Evolutionary conservation across 2,329 filamentous ascomycete species (phyloP).

Genomic region (Exophiala sp.): DNA sequence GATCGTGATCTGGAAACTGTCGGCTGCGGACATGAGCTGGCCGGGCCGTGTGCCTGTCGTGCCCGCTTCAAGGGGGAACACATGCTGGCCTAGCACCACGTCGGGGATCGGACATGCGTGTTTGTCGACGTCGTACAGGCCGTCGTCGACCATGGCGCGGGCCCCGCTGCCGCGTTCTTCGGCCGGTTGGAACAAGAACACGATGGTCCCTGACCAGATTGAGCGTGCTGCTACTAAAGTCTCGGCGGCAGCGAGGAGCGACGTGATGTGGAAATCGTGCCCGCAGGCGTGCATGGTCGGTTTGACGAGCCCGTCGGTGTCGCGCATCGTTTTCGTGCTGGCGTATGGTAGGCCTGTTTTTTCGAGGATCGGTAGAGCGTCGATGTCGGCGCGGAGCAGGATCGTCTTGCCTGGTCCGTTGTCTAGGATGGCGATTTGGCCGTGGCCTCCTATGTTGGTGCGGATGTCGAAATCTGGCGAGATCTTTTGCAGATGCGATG

Average conservation of each 20-base stretch:
- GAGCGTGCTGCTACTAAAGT: constrained; percentile 42
- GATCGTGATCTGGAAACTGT: constrained; percentile 49
- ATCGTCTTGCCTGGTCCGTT: constrained; percentile 43
- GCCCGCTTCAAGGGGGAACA: constrained; percentile 44
- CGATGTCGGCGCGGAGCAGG: constrained; percentile 46
- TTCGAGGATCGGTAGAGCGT: constrained; percentile 47
- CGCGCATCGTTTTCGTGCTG: constrained; percentile 42
- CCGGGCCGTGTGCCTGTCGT: constrained; percentile 37
- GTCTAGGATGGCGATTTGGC: constrained; percentile 39
- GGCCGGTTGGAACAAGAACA: constrained; percentile 61
- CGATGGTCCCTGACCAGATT: constrained; percentile 56
- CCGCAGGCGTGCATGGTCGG: constrained; percentile 57
- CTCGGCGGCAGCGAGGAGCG: constrained; percentile 50
- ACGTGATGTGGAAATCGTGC: constrained; percentile 56
- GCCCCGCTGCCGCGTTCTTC: constrained; percentile 61
- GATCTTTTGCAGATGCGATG: constrained; percentile 37
- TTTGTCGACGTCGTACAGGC: constrained; percentile 43
- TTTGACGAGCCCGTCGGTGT: constrained; percentile 47
- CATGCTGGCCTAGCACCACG: constrained; percentile 52
- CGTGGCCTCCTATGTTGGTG: constrained; percentile 43
- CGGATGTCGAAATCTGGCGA: constrained; percentile 34
- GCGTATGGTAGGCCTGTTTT: constrained; percentile 45
- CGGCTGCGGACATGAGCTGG: constrained; percentile 41
- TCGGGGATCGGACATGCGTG: constrained; percentile 48
- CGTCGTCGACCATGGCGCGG: constrained; percentile 56